Percentiles rank a stretch among this genome's conserved stretches.
Evolutionary conservation across 192 early-diverging fungal genomes (phyloP).

Genomic region (Obelidium mucronatum): DNA sequence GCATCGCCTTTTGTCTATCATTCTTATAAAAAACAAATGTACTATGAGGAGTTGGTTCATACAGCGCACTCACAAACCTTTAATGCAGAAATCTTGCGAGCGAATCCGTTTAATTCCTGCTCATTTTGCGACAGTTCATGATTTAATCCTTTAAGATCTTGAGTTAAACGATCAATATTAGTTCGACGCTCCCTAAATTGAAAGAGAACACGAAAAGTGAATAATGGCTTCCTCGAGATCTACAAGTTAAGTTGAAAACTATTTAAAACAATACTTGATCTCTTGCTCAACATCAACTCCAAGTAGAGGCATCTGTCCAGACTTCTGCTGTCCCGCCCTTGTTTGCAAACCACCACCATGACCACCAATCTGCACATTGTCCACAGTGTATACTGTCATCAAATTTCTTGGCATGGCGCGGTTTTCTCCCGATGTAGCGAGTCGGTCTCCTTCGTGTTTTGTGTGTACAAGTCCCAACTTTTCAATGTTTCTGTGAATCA

Average conservation of each 20-base stretch:
- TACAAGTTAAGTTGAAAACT: too few relatives aligned
- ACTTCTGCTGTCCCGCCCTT: background rate
- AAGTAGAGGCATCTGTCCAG: constrained; percentile 44
- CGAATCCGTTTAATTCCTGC: background rate
- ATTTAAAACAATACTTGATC: constrained; percentile 18
- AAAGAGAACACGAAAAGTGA: background rate
- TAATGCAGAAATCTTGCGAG: background rate
- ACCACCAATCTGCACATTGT: constrained; percentile 48
- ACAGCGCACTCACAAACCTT: too few relatives aligned
- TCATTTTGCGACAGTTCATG: background rate
- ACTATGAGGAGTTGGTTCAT: too few relatives aligned
- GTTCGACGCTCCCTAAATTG: background rate
- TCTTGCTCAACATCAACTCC: constrained; percentile 30
- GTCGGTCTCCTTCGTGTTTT: constrained; percentile 45
- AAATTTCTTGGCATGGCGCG: constrained; percentile 45
- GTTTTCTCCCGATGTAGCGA: constrained; percentile 26
- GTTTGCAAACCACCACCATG: constrained; percentile 48
- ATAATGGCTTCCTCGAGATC: too few relatives aligned
- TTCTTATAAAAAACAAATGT: too few relatives aligned
- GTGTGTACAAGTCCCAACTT: constrained; percentile 46
- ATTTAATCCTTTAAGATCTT: constrained; percentile 4
- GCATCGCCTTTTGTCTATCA: background rate
- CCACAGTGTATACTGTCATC: constrained; percentile 43
- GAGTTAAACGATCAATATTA: background rate
- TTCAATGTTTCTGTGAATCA: constrained; percentile 53